Percentiles rank a stretch among this genome's conserved stretches.
Evolutionary conservation across 306 rosid species (phyloP).

Genomic region (Trichosanthes cucumerina): DNA sequence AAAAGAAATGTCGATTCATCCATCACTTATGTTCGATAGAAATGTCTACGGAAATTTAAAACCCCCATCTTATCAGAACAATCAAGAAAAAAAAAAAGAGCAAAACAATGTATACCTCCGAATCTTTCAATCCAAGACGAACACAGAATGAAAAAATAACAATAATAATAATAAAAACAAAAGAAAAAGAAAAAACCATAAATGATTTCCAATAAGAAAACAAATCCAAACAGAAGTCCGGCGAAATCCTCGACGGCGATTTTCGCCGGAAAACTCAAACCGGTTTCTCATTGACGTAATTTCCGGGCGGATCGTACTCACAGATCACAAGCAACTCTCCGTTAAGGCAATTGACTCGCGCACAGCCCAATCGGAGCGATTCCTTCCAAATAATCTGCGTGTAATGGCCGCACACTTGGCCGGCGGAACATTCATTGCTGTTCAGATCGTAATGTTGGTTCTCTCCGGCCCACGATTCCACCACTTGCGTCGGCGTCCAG

Average conservation of each 20-base stretch:
- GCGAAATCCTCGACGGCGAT: too few species aligned
- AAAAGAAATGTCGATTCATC: too few species aligned
- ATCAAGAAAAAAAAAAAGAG: too few species aligned
- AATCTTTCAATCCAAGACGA: not conserved
- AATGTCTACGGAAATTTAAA: too few species aligned
- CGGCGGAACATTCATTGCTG: conserved; percentile 16
- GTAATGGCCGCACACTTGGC: conserved; percentile 43
- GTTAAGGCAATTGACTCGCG: conserved; percentile 18
- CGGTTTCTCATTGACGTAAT: conserved; percentile 33
- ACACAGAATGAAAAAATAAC: too few species aligned
- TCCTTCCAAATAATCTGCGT: conserved; percentile 63
- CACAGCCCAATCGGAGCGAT: conserved; percentile 38
- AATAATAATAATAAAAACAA: not conserved
- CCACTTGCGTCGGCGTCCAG: conserved; percentile 31
- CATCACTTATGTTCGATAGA: too few species aligned
- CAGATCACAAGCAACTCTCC: conserved; percentile 26
- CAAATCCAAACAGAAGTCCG: not conserved
- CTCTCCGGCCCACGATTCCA: conserved; percentile 37
- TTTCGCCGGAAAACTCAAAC: not conserved
- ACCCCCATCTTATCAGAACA: too few species aligned
- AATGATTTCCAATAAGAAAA: not conserved
- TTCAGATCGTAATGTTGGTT: conserved; percentile 4
- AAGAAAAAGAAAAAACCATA: not conserved
- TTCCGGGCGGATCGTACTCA: conserved; percentile 59
- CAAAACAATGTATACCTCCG: too few species aligned